These are phyloP conservation scores for Hericium rajendrae DNA, from an alignment of 768 basidiomycete species.

Conservation along the genomic window DNA sequence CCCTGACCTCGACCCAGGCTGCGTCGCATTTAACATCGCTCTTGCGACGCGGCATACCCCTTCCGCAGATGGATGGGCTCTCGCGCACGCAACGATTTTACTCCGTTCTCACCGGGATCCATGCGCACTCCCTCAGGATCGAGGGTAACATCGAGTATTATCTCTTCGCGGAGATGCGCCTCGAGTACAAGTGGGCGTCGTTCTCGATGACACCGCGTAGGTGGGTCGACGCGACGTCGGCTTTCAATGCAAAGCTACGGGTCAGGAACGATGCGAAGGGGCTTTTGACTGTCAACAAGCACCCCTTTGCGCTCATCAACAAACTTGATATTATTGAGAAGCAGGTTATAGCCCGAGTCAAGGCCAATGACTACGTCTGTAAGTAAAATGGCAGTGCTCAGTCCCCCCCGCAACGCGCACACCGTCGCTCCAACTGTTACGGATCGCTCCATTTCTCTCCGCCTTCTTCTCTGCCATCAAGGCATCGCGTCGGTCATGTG, in stretches of 20 bases:
- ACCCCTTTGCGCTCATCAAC: conserved; percentile 10
- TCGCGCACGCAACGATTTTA: not conserved
- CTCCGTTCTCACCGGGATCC: conserved; percentile 1
- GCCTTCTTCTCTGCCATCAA: no score
- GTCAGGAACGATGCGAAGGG: no score
- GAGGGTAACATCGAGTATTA: conserved; percentile 4
- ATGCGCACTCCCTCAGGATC: conserved; percentile 1
- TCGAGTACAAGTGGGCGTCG: conserved; percentile 9
- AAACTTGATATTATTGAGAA: conserved; percentile 5
- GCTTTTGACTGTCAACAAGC: not conserved
- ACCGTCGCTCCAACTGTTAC: no score
- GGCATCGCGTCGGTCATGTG: no score
- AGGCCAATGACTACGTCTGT: not conserved
- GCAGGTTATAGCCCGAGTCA: conserved; percentile 1
- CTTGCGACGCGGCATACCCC: no score
- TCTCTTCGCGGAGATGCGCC: conserved; percentile 12
- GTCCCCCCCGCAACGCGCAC: no score
- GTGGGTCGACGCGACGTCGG: conserved; percentile 2
- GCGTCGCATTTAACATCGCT: no score
- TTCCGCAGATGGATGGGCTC: not conserved
- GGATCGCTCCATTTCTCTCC: no score
- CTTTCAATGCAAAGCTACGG: conserved; percentile 4
- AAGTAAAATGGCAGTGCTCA: not conserved
- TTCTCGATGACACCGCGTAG: conserved; percentile 7
- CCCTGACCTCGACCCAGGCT: no score